Evolutionary conservation across 495 filamentous ascomycete species (phyloP), one percentile per base, ranked within the genome.

Genomic region (Talaromyces wortmannii): DNA sequence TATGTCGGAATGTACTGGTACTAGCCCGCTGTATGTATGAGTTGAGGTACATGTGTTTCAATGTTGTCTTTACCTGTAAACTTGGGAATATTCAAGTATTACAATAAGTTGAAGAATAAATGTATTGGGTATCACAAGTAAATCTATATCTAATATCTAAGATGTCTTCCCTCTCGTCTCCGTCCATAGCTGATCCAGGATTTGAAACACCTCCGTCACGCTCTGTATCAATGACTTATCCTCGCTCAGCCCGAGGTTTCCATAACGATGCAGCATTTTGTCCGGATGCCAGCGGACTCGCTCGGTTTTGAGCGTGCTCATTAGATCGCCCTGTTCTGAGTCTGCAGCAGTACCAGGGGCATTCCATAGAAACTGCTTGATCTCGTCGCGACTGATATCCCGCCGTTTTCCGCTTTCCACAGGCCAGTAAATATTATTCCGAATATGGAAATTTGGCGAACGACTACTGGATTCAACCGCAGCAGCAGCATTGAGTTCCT

Each of bases 261-360:
- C 89, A 60, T 92, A 84, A 47, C 85, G 81, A 71, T 97, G 95
- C 76, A 95, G 90, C 32, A 97, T 88, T 77, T 97, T 99, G 70
- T 99, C 94, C 8, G 94, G 94, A 80, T 99, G 94, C 94, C 94
- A 99, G 8, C 91, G 74, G 8, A 97, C 83, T 40, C 94, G 81
- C 73, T 99, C 94, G 15, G 79, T 67, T 70, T 96, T 97, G 40
- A 99, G 71, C 30, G 81, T 74, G 15, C 77, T 74, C 46, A 79
- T 56, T 32, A 91, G 66, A 53, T 76, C 69, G 5, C 54, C 30
- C 45, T 48, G n/a, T 45, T 33, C 0, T 3, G 8, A 15, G 51
- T 63, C 61, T 7, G 58, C 59, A 8, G 59, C 58, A n/a, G 57
- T 23, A 23, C 23, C 55, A 36, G 75, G 74, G 51, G 78, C 81